phyloP scores from a whole-genome alignment of 441 rosid species.

The Manihot esculenta region DNA sequence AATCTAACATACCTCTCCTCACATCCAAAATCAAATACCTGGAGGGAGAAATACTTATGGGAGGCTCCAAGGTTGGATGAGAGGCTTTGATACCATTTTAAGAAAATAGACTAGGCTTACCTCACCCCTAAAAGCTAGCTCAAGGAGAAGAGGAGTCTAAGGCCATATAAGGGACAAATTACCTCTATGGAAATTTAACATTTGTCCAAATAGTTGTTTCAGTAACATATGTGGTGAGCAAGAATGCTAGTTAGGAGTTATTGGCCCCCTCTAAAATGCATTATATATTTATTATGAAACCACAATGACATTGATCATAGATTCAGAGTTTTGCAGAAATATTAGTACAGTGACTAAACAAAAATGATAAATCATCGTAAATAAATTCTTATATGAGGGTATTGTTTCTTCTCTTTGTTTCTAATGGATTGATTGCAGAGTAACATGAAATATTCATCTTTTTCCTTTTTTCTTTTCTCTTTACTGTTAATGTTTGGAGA shows the following conservation, averaged over 20 bases:
- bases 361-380: neutral
- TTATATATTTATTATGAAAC: neutral
- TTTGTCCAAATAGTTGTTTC: neutral
- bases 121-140: too few relatives aligned
- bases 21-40: too few relatives aligned
- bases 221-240: neutral
- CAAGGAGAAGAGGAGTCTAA: too few relatives aligned
- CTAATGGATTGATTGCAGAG: neutral
- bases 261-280: neutral
- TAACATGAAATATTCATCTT: neutral
- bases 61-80: too few relatives aligned
- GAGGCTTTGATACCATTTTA: too few relatives aligned
- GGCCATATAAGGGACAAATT: too few relatives aligned
- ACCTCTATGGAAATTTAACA: too few relatives aligned
- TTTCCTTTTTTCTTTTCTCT: neutral
- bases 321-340: neutral
- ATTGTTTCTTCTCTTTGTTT: neutral
- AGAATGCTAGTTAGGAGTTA: slow-evolving; percentile 2
- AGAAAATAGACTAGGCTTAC: too few relatives aligned
- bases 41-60: too few relatives aligned
- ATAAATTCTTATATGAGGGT: neutral
- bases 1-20: too few relatives aligned
- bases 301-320: neutral
- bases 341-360: neutral
- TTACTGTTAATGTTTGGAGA: neutral